Base-by-base conservation (phyloP, 2,329 filamentous ascomycete species). In the Aspergillus hiratsukae region DNA sequence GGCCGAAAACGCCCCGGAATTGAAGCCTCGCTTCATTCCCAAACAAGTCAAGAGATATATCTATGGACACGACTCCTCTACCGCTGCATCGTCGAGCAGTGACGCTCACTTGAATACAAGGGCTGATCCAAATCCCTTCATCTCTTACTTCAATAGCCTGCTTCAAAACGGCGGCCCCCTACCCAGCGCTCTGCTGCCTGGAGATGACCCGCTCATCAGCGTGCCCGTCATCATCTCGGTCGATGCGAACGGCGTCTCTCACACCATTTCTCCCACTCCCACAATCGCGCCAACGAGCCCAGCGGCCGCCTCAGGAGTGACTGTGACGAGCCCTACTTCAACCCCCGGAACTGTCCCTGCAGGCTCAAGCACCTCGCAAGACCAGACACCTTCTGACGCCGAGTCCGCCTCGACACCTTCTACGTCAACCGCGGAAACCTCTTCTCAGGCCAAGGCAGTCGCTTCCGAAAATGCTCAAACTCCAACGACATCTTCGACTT, bases 11-110 rank as follows among this genome's bases (percentile, higher is more conserved):
- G 62, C 63, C 10, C 63, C 66, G 52, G 64, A 65, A 19, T 61
- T 71, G 48, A 69, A 66, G 43, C 73, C 73, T 40, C 71, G 68
- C 31, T 72, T 68, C 61, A 66, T 71, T 52, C 65, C 69, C 10
- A 68, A 65, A 31, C 66, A 70, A n/a, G 56, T 73, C 50, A 72
- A 70, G 61, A 64, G 69, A 49, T 58, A 61, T 37, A 46, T 57
- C 56, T 53, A 59, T 48, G 41, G 41, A 45, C 17, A 17, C 40
- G 11, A 43, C 10, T 52, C 52, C 19, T 49, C 49, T 35, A 48
- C 56, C 27, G 53, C 37, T 49, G 4, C 23, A 21, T 21, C 23
- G 19, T 21, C n/a, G 41, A 23, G 25, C 52, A 14, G 27, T 40
- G 23, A 48, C 48, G 2, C 37, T 29, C 31, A 55, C 29, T 9